phyloP scores from a whole-genome alignment of 768 basidiomycete genomes.

The Xerocomellus dryophilus region DNA sequence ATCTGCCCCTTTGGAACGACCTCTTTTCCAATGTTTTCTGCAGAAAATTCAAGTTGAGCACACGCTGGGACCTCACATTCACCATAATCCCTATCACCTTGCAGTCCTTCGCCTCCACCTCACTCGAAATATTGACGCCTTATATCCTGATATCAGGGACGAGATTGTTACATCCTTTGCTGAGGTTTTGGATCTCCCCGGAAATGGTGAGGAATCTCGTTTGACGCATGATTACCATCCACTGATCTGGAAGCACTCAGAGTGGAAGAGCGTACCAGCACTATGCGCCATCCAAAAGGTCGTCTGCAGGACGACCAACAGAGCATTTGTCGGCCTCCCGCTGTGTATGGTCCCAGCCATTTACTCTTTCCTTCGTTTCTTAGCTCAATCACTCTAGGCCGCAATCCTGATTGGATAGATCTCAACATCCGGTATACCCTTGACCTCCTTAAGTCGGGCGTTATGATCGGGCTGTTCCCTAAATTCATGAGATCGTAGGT shows the following conservation, averaged over 20 bases:
- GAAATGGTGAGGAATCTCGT: background rate
- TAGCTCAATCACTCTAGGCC: constrained; percentile 28
- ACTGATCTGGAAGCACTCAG: background rate
- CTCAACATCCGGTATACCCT: constrained; percentile 32
- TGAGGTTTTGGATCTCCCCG: constrained; percentile 32
- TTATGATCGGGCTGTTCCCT: background rate
- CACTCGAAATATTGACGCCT: background rate
- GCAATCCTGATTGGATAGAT: constrained; percentile 35
- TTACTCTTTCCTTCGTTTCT: background rate
- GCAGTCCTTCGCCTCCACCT: constrained; percentile 20
- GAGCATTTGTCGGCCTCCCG: constrained; percentile 46
- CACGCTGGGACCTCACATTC: constrained; percentile 36
- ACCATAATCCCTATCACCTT: constrained; percentile 28
- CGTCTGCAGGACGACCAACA: constrained; percentile 1
- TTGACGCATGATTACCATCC: background rate
- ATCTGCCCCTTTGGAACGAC: too few relatives aligned
- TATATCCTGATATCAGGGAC: constrained; percentile 32
- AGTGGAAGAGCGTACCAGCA: background rate
- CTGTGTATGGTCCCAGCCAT: constrained; percentile 33
- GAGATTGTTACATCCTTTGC: constrained; percentile 43
- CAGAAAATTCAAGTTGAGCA: constrained; percentile 39
- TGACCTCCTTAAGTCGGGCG: constrained; percentile 15
- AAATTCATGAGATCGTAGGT: background rate
- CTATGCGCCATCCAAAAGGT: constrained; percentile 22
- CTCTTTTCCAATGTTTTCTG: background rate